Evolutionary conservation across 2,329 filamentous ascomycete genomes (phyloP).

Genomic region (Alternaria sp.): DNA sequence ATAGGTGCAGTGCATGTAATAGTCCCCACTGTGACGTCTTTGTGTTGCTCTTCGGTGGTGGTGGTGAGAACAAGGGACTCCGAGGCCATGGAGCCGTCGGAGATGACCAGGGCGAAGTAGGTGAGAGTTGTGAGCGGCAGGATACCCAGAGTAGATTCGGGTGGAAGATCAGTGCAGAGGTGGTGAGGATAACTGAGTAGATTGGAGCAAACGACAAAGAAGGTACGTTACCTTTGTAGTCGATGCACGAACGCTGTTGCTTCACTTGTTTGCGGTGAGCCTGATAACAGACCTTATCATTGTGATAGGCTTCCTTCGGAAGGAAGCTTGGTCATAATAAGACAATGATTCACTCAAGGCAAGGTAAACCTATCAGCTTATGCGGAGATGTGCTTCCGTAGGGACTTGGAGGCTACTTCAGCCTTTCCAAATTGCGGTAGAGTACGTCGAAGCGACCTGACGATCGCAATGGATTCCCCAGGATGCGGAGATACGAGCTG

Average conservation of each 20-base stretch:
- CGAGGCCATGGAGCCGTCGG: constrained; percentile 24
- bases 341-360: constrained; percentile 8
- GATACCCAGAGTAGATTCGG: neutral
- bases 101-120: neutral
- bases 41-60: constrained; percentile 22
- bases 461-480: constrained; percentile 16
- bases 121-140: constrained; percentile 3
- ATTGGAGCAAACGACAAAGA: neutral
- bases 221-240: constrained; percentile 22
- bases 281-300: constrained; percentile 38
- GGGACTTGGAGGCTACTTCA: constrained; percentile 14
- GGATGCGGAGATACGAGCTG: constrained; percentile 19
- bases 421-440: neutral
- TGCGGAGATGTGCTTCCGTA: constrained; percentile 6
- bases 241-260: constrained; percentile 2
- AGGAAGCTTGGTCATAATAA: constrained; percentile 15
- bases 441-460: constrained; percentile 1
- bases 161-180: neutral
- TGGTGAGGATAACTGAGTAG: neutral
- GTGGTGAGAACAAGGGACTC: constrained; percentile 23
- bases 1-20: constrained; percentile 51
- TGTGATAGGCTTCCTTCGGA: constrained; percentile 42
- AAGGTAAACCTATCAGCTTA: constrained; percentile 16
- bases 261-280: constrained; percentile 30
- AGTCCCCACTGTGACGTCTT: constrained; percentile 35